Evolutionary conservation across 2,329 filamentous ascomycete species (phyloP), one percentile per base, ranked within the genome.

Genomic region (Colletotrichum melonis): DNA sequence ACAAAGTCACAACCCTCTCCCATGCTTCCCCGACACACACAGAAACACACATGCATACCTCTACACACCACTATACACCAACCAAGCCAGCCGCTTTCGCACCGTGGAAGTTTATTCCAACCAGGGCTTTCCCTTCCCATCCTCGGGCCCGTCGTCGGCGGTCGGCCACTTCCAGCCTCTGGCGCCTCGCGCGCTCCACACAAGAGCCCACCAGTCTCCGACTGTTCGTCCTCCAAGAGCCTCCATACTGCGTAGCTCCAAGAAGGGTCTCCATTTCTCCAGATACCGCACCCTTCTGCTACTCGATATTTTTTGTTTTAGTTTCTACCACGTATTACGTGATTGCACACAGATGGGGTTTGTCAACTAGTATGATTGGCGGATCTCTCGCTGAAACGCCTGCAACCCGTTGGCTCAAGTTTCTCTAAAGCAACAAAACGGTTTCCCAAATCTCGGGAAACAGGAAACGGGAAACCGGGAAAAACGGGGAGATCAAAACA

Each of bases 71-170:
- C 35, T 5, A 42, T 14, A 42, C 14, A 30, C 59, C 28, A 60
- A 58, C 32, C 67, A 22, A 69, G 16, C 24, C 42, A 22, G 42
- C n/a, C 60, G 42, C 60, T 63, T 63, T 62, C 28, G 28, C 60
- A 63, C 42, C 42, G 62, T 55, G 30, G 49, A 64, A 64, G 46
- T 64, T 22, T 55, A 55, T 55, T 64, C 49, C 30, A 54, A 64
- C 30, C 62, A 55, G 62, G 62, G 62, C n/a, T 49, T 63, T 26
- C 46, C 62, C 62, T 55, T 35, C 30, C 49, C 46, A 16, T 22
- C 19, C 62, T 64, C 62, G n/a, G 57, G 62, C 38, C 62, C 49
- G 62, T 64, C 62, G 62, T 64, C 62, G 62, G 46, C 60, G 60
- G 46, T 35, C 38, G 11, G 38, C 42, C 59, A 63, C 42, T 52